Base-by-base conservation (phyloP, 1,139 yeast genomes). In the Chernovozyma aurita region DNA sequence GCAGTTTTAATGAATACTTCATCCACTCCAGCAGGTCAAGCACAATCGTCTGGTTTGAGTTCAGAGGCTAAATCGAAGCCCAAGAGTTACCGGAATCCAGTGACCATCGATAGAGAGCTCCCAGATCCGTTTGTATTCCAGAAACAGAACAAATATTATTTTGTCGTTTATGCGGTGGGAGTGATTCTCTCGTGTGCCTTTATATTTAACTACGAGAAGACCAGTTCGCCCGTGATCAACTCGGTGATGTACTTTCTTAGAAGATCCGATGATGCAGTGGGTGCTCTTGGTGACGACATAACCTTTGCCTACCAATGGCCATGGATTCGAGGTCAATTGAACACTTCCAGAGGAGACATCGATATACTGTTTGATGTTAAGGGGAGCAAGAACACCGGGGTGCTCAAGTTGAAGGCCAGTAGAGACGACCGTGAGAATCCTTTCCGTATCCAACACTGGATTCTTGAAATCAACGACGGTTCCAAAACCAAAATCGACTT, bases 131-230 rank as follows among this genome's bases (percentile, higher is more conserved):
- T 80, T 41, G 73, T 69, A 21, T 77, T 73, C 38, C 63, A 69
- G 43, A 71, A 70, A 39, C 64, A 61, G 42, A 75, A 75, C 46
- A 65, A 80, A 35, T 51, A 63, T 30, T 76, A 78, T 38, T 80
- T 87, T 50, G 59, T 70, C 5, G 68, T 70, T 1, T 88, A 87
- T 55, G 76, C 79, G 24, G 57, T 76, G 14, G 76, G 84, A 17
- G 82, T 87, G 65, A 73, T 78, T 8, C 63, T 76, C 6, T 69
- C 92, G 5, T 73, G 90, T 47, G 72, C 74, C 16, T 71, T 85
- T 28, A 85, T 88, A 48, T 81, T 90, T 73, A 88, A 92, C 65
- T 90, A 90, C 62, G 97, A 92, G 55, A 90, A 87, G 57, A 80
- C 88, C 18, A 78, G 84, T 37, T 85, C 95, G 7, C 96, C 97